These are phyloP conservation scores for Paraconiothyrium sp. DNA, from an alignment of 2,329 filamentous ascomycete genomes.

Conservation along the genomic window DNA sequence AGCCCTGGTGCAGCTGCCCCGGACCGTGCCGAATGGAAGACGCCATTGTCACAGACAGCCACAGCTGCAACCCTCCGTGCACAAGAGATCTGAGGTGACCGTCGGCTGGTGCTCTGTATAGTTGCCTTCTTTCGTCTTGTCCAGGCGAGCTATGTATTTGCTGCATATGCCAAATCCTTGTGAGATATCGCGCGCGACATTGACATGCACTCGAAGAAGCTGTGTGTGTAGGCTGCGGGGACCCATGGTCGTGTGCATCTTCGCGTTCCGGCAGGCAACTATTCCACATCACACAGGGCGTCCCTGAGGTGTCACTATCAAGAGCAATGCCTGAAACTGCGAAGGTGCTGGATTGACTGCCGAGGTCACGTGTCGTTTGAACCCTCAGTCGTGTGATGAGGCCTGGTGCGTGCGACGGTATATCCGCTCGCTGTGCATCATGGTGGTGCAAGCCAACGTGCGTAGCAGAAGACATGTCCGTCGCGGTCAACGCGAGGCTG, in stretches of 20 bases:
- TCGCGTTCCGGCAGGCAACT: neutral
- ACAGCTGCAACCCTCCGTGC: conserved; percentile 21
- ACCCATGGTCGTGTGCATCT: neutral
- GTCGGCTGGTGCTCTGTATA: neutral
- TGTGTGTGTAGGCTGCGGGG: neutral
- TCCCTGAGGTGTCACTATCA: neutral
- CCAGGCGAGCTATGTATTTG: neutral
- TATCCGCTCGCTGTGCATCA: neutral
- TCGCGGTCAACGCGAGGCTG: neutral
- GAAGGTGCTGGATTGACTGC: neutral
- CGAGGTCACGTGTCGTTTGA: neutral
- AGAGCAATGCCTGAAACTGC: conserved; percentile 1
- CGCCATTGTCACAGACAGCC: conserved; percentile 26
- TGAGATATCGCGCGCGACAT: neutral
- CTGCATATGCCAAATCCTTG: neutral
- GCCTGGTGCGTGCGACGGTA: conserved; percentile 1
- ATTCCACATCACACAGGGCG: neutral
- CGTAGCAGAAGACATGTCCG: neutral
- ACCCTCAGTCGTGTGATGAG: neutral
- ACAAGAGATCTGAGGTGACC: conserved; percentile 11
- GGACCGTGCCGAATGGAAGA: conserved; percentile 16
- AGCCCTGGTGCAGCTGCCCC: conserved; percentile 10
- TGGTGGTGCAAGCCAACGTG: neutral
- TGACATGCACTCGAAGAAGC: neutral
- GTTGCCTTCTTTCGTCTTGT: neutral